Evolutionary conservation across 306 rosid genomes (phyloP), one percentile per base, ranked within the genome.

Genomic region (Cucurbita argyrosperma): DNA sequence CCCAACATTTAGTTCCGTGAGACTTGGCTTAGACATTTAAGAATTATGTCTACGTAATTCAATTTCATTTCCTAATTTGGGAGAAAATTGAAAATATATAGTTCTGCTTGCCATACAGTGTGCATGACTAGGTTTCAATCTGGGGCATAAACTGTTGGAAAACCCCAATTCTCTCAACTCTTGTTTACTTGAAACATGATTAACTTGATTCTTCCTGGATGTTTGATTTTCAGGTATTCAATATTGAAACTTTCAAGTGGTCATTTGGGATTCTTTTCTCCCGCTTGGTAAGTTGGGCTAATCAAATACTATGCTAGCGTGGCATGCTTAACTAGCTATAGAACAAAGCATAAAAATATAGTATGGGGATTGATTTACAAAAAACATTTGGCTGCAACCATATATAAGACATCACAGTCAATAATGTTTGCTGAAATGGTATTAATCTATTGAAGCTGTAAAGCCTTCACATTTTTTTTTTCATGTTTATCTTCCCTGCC

Each of bases 241-340:
- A 93, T 82, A 76, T 93, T 10, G 96, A 87, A 77, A 86, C 92
- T 79, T 93, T 90, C 90, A 93, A 84, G 79, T 93, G 98, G 98
- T 93, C 98, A 45, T 93, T 93, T 64, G 98, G 98, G 18, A 93
- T 93, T 80, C 94, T 93, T 76, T 90, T 93, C 89, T 93, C 97
- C 2, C 98, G 97, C 65, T 79, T 93, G 98, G 98, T 93, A 83
- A 86, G 98, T 80, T 45, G 64, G 65, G 40, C 60, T 63, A 30
- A 80, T 71, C 39, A 61, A 73, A 40, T 65, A 71, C 38, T 49
- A 23, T 68, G 50, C 30, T 10, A 4, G 42, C 40, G 55, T 43
- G 43, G 15, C 16, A 18, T 21, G 7, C 26, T 57, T 40, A 67
- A 67, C 35, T 67, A 14, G 10, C 5, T 42, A 0, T 38, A 66